These are phyloP conservation scores for Alternaria triticina DNA, from an alignment of 2,329 filamentous ascomycete species.

Conservation along the genomic window DNA sequence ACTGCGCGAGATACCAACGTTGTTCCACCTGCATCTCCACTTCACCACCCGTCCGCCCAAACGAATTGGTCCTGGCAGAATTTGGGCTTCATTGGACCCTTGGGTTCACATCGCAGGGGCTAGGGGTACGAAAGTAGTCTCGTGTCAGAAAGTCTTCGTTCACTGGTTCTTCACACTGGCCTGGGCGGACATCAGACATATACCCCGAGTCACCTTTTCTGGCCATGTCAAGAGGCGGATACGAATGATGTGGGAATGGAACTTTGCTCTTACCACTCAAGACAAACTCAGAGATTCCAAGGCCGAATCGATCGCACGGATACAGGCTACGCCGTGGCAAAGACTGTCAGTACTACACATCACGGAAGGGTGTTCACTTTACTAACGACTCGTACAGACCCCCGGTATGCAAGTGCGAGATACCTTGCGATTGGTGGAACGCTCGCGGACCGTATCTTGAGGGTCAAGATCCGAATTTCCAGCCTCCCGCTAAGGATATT, in stretches of 20 bases:
- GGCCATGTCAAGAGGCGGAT: not conserved
- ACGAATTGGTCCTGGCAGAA: not conserved
- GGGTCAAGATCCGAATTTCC: not conserved
- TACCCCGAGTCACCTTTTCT: not conserved
- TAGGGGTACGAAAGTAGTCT: not conserved
- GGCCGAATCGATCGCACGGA: not conserved
- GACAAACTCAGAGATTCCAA: not conserved
- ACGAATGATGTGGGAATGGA: not conserved
- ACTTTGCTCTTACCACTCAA: not conserved
- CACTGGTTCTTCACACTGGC: not conserved
- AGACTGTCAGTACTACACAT: not conserved
- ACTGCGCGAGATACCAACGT: not conserved
- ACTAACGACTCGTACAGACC: not conserved
- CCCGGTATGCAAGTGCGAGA: not conserved
- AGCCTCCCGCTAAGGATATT: not conserved
- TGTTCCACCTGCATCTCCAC: not conserved
- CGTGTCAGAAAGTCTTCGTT: not conserved
- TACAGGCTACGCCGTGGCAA: not conserved
- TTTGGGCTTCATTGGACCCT: not conserved
- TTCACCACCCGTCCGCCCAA: not conserved
- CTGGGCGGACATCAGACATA: not conserved
- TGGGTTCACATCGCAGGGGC: not conserved
- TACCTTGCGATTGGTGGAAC: not conserved
- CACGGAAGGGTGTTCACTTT: not conserved
- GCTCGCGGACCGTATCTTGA: not conserved